Evolutionary conservation across 2,329 filamentous ascomycete species (phyloP).

Genomic region (Setomelanomma holmii): DNA sequence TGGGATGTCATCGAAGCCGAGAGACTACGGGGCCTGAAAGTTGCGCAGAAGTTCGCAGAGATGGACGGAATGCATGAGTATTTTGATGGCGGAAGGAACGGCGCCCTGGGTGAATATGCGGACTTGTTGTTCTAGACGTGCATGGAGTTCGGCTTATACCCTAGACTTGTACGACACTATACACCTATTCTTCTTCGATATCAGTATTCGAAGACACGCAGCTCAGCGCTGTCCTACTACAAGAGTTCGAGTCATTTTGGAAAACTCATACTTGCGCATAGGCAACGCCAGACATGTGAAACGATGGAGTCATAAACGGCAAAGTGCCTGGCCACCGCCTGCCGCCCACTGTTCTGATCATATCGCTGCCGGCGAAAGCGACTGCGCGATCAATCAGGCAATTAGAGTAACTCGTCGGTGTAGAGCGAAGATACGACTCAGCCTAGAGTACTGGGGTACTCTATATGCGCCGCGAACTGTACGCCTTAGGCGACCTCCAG

Average conservation of each 20-base stretch:
- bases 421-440: not conserved
- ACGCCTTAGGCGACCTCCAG: not conserved
- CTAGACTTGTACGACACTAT: too few species aligned
- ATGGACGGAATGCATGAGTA: slow-evolving; percentile 63
- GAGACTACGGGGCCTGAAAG: slow-evolving; percentile 60
- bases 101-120: slow-evolving; percentile 53
- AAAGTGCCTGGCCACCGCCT: too few species aligned
- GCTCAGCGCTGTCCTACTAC: too few species aligned
- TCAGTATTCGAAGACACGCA: too few species aligned
- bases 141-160: slow-evolving; percentile 1
- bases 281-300: too few species aligned
- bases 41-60: slow-evolving; percentile 62
- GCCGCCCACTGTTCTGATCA: slow-evolving; percentile 1
- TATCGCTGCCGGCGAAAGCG: slow-evolving; percentile 1
- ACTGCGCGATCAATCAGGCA: not conserved
- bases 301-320: too few species aligned
- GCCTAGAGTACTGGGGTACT: not conserved
- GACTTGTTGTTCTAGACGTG: slow-evolving; percentile 41
- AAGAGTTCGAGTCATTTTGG: too few species aligned
- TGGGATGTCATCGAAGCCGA: slow-evolving; percentile 39
- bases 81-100: slow-evolving; percentile 53
- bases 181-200: too few species aligned
- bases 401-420: not conserved
- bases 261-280: too few species aligned
- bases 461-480: not conserved